These are phyloP conservation scores for Leucaena leucocephala DNA, from an alignment of 306 rosid species.

Conservation along the genomic window DNA sequence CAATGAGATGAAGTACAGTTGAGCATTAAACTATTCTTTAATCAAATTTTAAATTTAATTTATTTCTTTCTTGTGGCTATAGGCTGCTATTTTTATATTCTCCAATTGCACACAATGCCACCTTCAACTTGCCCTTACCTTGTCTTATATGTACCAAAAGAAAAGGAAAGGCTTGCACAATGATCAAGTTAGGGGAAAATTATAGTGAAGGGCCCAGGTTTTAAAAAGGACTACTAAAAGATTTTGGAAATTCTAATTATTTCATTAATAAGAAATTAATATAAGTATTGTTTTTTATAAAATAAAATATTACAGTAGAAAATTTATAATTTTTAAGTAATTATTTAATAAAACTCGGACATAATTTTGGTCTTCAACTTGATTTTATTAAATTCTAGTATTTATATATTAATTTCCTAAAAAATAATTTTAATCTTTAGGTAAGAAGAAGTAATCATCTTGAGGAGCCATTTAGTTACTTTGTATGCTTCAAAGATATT, in stretches of 20 bases:
- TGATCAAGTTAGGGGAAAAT: background rate
- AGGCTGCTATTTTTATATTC: constrained; percentile 6
- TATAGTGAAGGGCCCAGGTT: background rate
- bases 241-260: background rate
- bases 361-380: background rate
- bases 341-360: background rate
- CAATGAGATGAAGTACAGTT: constrained; percentile 1
- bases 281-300: background rate
- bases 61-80: background rate
- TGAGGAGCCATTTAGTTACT: background rate
- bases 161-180: constrained; percentile 4
- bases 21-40: background rate
- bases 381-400: too few relatives aligned
- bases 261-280: background rate
- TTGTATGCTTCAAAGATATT: background rate
- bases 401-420: background rate
- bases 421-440: background rate
- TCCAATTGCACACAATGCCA: background rate
- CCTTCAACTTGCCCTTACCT: constrained; percentile 11
- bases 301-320: background rate
- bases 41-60: background rate
- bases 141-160: constrained; percentile 29
- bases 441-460: background rate
- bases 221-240: background rate
- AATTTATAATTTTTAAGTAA: background rate